Base-by-base conservation (phyloP, 2,329 filamentous ascomycete genomes). In the Paecilomyces niveus region DNA sequence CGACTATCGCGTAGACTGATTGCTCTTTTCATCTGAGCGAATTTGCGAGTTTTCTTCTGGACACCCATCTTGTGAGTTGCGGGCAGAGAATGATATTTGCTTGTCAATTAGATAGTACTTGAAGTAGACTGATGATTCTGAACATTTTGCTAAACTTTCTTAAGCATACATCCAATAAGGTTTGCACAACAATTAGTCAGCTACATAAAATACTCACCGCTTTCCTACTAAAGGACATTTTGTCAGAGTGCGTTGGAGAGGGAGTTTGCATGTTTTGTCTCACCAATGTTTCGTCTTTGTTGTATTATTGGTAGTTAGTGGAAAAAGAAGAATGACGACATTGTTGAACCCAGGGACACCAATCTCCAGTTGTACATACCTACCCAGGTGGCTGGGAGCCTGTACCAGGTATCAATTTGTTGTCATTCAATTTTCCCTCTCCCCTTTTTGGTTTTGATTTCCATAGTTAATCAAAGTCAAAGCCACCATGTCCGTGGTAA, bases 31-130 rank as follows among this genome's bases (percentile, higher is more conserved):
- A 92, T 84, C 72, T 83, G 79, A 54, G 86, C 93, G 74, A 96
- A 97, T 80, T 97, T 97, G 79, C 92, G 87, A 56, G 90, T 96
- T 74, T 87, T 90, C 80, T 96, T 96, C 63, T 87, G 85, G 66
- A 92, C 85, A 77, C 92, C 92, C 93, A 97, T 97, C 22, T 52
- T 52, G 50, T 18, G 3, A 45, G 15, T 18, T 8, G n/a, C 3
- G 15, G 15, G 39, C 39, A 45, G 39, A 45, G 7, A 45, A 8
- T 18, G 18, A 18, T 45, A 45, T 45, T 18, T 45, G 39, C 15
- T 9, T n/a, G n/a, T 45, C 15, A 45, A n/a, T 18, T 45, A 2
- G 26, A 29, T 29, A 29, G 26, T 18, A 18, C 18, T 39, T 39
- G 35, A n/a, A 45, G 4, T 18, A 18, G n/a, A 15, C 22, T 39